Evolutionary conservation across 768 basidiomycete genomes (phyloP), one percentile per base, ranked within the genome.

Genomic region (Collybiopsis luxurians): DNA sequence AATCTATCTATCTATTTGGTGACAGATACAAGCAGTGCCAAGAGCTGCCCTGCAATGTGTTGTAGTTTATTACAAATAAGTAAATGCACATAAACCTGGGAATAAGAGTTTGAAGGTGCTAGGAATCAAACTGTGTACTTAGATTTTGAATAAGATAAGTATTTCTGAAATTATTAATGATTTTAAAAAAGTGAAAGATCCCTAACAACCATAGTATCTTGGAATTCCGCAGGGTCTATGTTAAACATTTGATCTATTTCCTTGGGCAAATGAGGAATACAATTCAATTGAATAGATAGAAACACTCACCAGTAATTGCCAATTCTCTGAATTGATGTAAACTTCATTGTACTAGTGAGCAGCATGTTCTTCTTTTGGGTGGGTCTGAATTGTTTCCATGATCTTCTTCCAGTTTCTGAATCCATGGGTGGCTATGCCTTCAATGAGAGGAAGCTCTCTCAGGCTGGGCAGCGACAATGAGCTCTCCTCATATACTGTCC

Each of bases 371-470:
- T 97, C 93, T 68, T 88, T 95, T 11, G 95, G 90, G 56, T 95
- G 81, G 9, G 94, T 95, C 9, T 96, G 97, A 38, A 99, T 83
- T 69, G 97, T 92, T 63, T 94, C 94, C 1, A 95, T 89, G 39
- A 96, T 92, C 65, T 95, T 95, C 67, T 89, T 88, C 96, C 96
- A 99, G 68, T 98, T 98, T 3, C 96, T 97, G 31, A 98, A 71
- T 1, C 96, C 96, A 66, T 92, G 90, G 24, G 83, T 79, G 6
- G 90, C 82, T 28, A 95, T 85, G 28, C 95, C 97, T 54, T 95
- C 92, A 43, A 98, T 75, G 17, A 99, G 76, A 6, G 95, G 75
- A 2, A 98, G 78, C 68, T 99, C 96, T 73, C 93, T n/a, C n/a
- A n/a, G n/a, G n/a, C n/a, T 95, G 62, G 23, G 58, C 40, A 38